Evolutionary conservation across 148 eudicot species (phyloP), one percentile per base, ranked within the genome.

Genomic region (Fagopyrum homotropicum): DNA sequence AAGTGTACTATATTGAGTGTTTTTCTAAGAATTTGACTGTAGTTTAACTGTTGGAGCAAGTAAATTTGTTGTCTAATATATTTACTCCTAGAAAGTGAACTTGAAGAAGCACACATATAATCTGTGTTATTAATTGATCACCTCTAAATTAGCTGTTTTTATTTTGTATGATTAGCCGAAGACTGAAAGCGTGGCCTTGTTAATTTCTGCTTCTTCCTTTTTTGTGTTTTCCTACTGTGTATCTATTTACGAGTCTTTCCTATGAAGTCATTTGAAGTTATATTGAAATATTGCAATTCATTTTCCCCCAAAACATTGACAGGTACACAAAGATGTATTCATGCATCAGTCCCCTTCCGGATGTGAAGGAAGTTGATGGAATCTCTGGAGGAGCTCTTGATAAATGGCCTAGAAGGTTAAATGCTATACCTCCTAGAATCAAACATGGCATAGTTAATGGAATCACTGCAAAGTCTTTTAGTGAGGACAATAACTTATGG

Each of bases 371-470:
- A 43, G 54, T 82, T 30, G 81, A 75, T 17, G 77, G 81, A 60
- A 51, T 82, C 40, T 78, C 92, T 15, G 92, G 92, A 47, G 92
- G 90, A 45, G 64, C 78, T 35, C 81, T 87, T n/a, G 60, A 84
- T 66, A 86, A 87, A 71, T 91, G 96, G 96, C 96, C 96, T 15
- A 79, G 76, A 61, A 77, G 96, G 75, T 75, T 91, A 75, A 84
- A 81, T 63, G 59, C 78, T 52, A 78, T 77, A 52, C 89, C 96
- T 3, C 87, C 90, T n/a, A 83, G 96, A 77, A 76, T 86, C 19
- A 73, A 19, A 47, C 74, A 48, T 45, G 72, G 64, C n/a, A 83
- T 49, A 73, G 70, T 66, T 26, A 64, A 60, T 19, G 84, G 75
- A 54, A 74, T 80, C n/a, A 84, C 79, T n/a, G 57, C 77, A 26